Evolutionary conservation across 164 flowering plant species (phyloP).

Genomic region (Berberis vulgaris): DNA sequence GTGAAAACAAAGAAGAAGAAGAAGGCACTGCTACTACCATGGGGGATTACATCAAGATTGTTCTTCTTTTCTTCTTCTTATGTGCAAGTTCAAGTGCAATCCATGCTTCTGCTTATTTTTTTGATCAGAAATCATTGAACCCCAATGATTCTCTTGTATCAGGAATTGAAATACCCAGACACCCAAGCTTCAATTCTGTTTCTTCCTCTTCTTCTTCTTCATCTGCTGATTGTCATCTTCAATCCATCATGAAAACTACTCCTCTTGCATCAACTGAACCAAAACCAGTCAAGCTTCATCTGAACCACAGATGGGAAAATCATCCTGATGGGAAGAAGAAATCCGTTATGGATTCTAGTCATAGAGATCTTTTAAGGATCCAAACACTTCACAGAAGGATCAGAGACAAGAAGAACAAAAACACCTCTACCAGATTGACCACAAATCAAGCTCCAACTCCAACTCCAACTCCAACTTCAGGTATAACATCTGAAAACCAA

Average conservation of each 20-base stretch:
- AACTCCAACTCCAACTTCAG: constrained; percentile 16
- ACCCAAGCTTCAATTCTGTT: constrained; percentile 43
- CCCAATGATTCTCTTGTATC: constrained; percentile 31
- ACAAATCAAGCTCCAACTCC: no score
- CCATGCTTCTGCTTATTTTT: constrained; percentile 6
- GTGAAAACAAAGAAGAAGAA: background rate
- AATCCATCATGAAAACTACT: constrained; percentile 1
- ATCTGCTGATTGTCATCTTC: constrained; percentile 21
- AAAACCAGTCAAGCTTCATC: constrained; percentile 34
- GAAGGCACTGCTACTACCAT: background rate
- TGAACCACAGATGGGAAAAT: constrained; percentile 30
- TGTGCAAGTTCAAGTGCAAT: constrained; percentile 1
- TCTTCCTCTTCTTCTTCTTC: constrained; percentile 12
- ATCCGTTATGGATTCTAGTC: constrained; percentile 30
- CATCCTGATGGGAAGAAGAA: constrained; percentile 13
- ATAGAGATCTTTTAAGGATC: constrained; percentile 50
- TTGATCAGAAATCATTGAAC: constrained; percentile 9
- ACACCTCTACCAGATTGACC: constrained; percentile 20
- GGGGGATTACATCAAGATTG: constrained; percentile 3
- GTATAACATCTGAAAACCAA: constrained; percentile 20
- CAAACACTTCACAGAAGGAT: constrained; percentile 47
- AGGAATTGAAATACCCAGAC: constrained; percentile 49
- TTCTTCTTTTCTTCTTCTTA: constrained; percentile 12
- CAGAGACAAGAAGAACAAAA: constrained; percentile 53
- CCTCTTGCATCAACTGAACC: background rate